Base-by-base conservation (phyloP, 2,329 filamentous ascomycete species). In the Penicillium sp. region DNA sequence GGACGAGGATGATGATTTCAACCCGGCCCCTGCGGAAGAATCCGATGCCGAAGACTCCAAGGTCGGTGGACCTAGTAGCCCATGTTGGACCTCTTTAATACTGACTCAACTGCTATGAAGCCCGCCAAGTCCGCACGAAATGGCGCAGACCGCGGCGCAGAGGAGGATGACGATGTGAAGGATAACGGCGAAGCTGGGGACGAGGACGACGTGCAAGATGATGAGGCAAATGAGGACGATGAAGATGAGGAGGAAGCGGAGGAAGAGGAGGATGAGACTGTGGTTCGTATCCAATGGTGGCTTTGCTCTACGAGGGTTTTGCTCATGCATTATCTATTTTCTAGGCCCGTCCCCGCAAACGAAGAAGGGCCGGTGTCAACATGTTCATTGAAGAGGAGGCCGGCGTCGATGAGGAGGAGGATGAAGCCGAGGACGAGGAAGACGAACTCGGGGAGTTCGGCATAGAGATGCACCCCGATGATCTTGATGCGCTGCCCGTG, bases 321-420 rank as follows among this genome's bases (percentile, higher is more conserved):
- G 4, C 42, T 60, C 44, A 58, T 47, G 5, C 7, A n/a, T 19
- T 10, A 23, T 44, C 34, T 40, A 37, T 42, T 29, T 35, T 8
- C 51, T 54, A 83, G 77, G 77, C 76, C 42, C 80, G 87, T 59
- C 86, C 87, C 41, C 80, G 85, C 56, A 97, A 97, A 68, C 86
- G 90, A 42, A 70, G 76, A 60, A 84, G 83, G 64, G 81, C 86
- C 51, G 78, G 79, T 50, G 81, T 87, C 49, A 87, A 87, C 56
- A 83, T 85, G 59, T 96, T 96, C 80, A 83, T 98, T 70, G 93
- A 98, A 81, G 87, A 91, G 59, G 93, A 98, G 75, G 93, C 93
- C 64, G 93, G 96, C 70, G 93, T 98, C 54, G 93, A 97, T 60
- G 93, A 86, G 43, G 83, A 94, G 50, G 89, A 94, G 56, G 89